Evolutionary conservation across 306 rosid genomes (phyloP).

Genomic region (Malus sieversii): DNA sequence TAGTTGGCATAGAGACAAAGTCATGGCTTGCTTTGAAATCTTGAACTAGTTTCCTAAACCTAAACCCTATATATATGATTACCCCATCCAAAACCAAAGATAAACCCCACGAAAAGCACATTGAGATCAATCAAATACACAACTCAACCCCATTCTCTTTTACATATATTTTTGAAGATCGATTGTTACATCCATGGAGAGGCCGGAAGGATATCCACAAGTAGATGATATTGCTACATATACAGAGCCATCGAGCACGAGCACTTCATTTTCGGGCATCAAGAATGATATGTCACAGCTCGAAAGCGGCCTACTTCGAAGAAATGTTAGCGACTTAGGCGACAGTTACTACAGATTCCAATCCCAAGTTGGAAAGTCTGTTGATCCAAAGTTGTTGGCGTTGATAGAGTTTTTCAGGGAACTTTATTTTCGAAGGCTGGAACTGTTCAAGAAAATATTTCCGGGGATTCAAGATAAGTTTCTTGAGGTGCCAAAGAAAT

Average conservation of each 20-base stretch:
- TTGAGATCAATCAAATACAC: too few relatives aligned
- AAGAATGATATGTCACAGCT: constrained; percentile 18
- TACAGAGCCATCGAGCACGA: background rate
- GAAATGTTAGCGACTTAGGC: background rate
- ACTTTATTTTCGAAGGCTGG: constrained; percentile 23
- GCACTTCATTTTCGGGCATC: background rate
- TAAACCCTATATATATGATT: too few relatives aligned
- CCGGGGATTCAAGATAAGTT: constrained; percentile 11
- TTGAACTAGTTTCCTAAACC: background rate
- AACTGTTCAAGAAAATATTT: constrained; percentile 23
- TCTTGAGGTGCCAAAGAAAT: constrained; percentile 18
- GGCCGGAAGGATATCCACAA: constrained; percentile 20
- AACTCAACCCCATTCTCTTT: too few relatives aligned
- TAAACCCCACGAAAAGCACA: too few relatives aligned
- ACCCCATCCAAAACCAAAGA: too few relatives aligned
- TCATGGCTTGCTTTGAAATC: background rate
- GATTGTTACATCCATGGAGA: constrained; percentile 8
- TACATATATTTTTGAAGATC: too few relatives aligned
- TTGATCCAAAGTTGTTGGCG: constrained; percentile 22
- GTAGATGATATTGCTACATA: background rate
- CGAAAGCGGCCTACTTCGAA: constrained; percentile 13
- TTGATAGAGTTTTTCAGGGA: constrained; percentile 34
- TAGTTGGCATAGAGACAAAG: background rate
- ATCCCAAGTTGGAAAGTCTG: constrained; percentile 11
- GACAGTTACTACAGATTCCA: constrained; percentile 16